Evolutionary conservation across 345 rosid species (phyloP).

Genomic region (Euphorbia peplus): DNA sequence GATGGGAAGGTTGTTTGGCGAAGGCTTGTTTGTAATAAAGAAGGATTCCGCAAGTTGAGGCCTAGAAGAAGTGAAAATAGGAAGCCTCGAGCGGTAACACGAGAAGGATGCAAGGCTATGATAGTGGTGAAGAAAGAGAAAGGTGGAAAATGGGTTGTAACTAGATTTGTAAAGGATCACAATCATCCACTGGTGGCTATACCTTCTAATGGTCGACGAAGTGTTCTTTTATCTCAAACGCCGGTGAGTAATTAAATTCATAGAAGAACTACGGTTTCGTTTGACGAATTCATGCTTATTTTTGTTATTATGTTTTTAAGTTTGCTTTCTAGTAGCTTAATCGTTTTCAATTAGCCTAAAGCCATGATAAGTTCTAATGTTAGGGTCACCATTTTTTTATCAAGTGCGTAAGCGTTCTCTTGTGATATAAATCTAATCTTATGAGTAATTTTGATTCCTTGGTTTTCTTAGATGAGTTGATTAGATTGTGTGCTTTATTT

Average conservation of each 20-base stretch:
- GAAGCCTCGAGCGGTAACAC: constrained; percentile 42
- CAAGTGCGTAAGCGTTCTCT: neutral
- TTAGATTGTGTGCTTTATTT: neutral
- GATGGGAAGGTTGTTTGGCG: constrained; percentile 47
- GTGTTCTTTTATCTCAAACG: constrained; percentile 23
- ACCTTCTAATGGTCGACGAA: constrained; percentile 22
- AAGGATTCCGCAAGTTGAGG: constrained; percentile 43
- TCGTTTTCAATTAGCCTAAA: neutral
- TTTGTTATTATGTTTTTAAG: neutral
- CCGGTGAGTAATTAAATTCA: constrained; percentile 15
- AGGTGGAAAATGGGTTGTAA: constrained; percentile 39
- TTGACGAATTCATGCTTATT: neutral
- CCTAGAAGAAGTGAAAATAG: constrained; percentile 35
- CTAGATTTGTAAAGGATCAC: constrained; percentile 47
- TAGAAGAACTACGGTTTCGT: neutral
- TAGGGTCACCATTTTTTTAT: neutral
- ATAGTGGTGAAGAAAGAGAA: constrained; percentile 43
- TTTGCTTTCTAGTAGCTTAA: neutral
- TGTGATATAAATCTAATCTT: neutral
- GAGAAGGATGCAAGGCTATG: constrained; percentile 55
- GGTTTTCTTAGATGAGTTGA: neutral
- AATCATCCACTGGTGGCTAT: constrained; percentile 38
- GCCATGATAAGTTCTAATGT: neutral
- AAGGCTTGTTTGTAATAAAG: constrained; percentile 49
- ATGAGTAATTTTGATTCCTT: neutral